phyloP scores from a whole-genome alignment of 2,329 filamentous ascomycete genomes.

The Microsporum ferrugineum region DNA sequence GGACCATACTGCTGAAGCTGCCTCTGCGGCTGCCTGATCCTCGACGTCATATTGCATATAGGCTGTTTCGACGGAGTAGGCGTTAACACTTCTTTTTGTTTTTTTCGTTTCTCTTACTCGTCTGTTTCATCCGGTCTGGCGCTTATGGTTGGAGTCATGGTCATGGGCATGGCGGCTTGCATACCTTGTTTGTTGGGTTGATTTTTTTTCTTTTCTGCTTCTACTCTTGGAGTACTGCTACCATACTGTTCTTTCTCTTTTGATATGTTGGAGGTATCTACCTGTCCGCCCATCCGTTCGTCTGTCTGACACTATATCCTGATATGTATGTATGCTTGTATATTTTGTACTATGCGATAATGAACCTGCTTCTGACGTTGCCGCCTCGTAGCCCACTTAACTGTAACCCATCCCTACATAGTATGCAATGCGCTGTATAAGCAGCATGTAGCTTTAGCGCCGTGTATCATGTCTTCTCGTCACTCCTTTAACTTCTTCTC shows the following conservation, averaged over 20 bases:
- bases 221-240: background rate
- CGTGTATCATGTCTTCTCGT: too few relatives aligned
- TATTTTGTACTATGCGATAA: background rate
- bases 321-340: background rate
- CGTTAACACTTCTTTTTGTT: background rate
- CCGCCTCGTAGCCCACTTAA: background rate
- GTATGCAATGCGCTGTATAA: background rate
- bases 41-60: background rate
- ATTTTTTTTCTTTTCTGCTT: background rate
- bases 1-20: background rate
- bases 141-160: background rate
- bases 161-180: background rate
- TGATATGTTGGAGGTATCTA: background rate
- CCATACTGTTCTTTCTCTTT: constrained; percentile 7
- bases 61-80: background rate
- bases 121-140: background rate
- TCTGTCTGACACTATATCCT: background rate
- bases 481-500: background rate
- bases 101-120: background rate
- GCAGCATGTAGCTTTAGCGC: too few relatives aligned
- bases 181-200: background rate
- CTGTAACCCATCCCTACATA: background rate
- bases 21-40: background rate
- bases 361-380: background rate
- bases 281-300: background rate